phyloP scores from a whole-genome alignment of 2,329 filamentous ascomycete genomes.

The Alternaria panax region DNA sequence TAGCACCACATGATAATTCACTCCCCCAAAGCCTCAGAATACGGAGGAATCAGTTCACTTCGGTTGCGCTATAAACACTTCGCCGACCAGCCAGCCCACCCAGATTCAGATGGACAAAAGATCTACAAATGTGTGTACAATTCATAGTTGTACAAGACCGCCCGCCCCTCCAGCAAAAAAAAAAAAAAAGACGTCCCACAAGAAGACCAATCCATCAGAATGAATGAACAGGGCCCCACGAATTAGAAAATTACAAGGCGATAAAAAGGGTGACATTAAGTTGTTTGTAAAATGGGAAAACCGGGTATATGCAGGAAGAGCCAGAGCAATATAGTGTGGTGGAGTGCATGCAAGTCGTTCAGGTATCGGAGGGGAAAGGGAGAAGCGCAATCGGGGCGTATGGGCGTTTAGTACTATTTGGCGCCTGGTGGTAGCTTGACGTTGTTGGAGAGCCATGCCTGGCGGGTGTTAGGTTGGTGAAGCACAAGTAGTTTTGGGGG shows the following conservation, averaged over 20 bases:
- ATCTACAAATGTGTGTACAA: not conserved
- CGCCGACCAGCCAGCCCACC: not conserved
- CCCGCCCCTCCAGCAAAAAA: not conserved
- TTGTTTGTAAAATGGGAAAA: constrained; percentile 30
- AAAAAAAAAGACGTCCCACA: not conserved
- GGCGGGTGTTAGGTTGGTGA: not conserved
- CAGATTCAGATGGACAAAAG: not conserved
- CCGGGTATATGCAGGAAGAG: constrained; percentile 50
- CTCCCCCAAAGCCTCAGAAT: not conserved
- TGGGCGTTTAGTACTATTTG: constrained; percentile 36
- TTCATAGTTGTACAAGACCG: not conserved
- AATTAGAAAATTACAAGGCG: constrained; percentile 14
- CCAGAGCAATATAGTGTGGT: constrained; percentile 20
- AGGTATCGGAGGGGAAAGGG: constrained; percentile 28
- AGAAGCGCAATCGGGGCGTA: not conserved
- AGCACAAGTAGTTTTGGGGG: not conserved
- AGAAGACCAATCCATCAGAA: not conserved
- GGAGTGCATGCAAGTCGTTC: constrained; percentile 45
- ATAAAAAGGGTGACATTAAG: constrained; percentile 5
- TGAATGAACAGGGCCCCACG: no score
- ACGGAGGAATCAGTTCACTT: not conserved
- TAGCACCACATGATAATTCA: not conserved
- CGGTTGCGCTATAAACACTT: not conserved
- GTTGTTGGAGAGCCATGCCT: constrained; percentile 60
- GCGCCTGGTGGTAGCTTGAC: constrained; percentile 54